Base-by-base conservation (phyloP, 495 filamentous ascomycete species). In the Neurospora cerealis region DNA sequence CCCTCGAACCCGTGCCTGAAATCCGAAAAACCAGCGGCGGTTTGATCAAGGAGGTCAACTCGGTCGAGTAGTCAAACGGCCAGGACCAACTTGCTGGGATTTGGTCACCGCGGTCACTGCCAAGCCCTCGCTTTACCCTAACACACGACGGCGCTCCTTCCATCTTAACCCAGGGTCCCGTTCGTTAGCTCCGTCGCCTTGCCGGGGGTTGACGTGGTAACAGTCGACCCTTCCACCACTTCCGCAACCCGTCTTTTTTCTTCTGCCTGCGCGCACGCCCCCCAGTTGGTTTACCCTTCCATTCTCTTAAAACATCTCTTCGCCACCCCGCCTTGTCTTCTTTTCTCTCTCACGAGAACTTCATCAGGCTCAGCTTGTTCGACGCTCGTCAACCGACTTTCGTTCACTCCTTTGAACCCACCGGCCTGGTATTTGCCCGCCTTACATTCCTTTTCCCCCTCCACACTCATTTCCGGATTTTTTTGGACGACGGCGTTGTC, bases 41-140 rank as follows among this genome's bases (percentile, higher is more conserved):
- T 62, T 34, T 62, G 54, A 62, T 62, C 54, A 62, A 60, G 11
- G 48, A 21, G 48, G 21, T 60, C 24, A 24, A 62, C 24, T 62
- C 54, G 6, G 54, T 34, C 28, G 54, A 62, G 13, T 62, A 15
- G 75, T 74, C 74, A 73, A 73, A 73, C 71, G 46, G 72, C 74
- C 72, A 71, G 77, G 79, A 77, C 78, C 73, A 72, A 74, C 71
- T 69, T 71, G 70, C 70, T 75, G 73, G 77, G 75, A 74, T 75
- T 75, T 54, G 40, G 69, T 46, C 69, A 74, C 70, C 72, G 24
- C 28, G 54, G 24, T 19, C 28, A 66, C 28, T 34, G 54, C 54
- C 28, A 34, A 34, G 54, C 54, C 54, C 54, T 66, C 54, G 54
- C 54, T 66, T 66, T 66, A 66, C 54, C 28, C 28, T 34, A 66